These are phyloP conservation scores for Antarctomyces pellizariae DNA, from an alignment of 495 filamentous ascomycete genomes.

Conservation along the genomic window DNA sequence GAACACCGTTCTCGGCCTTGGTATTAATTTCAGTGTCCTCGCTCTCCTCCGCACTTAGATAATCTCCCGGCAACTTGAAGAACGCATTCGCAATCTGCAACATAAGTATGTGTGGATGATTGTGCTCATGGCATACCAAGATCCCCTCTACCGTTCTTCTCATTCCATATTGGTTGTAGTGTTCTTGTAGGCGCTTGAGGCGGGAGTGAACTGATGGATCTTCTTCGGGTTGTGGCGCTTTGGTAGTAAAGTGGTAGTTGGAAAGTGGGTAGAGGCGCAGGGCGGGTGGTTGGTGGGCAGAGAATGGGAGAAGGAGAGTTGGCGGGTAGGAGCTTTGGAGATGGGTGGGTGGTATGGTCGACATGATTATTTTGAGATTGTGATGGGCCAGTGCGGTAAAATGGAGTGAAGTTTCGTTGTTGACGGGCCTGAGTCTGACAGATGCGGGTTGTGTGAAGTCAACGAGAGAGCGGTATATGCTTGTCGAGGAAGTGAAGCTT, in stretches of 20 bases:
- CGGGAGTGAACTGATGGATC: constrained; percentile 86
- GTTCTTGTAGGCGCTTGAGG: constrained; percentile 77
- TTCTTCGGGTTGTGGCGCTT: constrained; percentile 94
- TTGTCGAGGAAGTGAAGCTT: too few species aligned
- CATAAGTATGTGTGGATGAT: constrained; percentile 95
- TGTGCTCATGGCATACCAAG: constrained; percentile 94
- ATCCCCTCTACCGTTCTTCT: constrained; percentile 89
- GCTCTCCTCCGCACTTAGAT: constrained; percentile 70
- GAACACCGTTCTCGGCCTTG: too few species aligned
- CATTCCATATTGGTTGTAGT: constrained; percentile 86
- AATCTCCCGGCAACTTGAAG: constrained; percentile 96
- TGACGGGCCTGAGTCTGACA: too few species aligned
- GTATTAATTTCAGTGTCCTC: too few species aligned
- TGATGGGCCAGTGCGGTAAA: too few species aligned
- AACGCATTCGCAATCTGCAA: constrained; percentile 97
- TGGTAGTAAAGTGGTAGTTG: constrained; percentile 97
- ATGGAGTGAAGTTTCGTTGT: too few species aligned
- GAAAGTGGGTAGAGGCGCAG: constrained; percentile 88
- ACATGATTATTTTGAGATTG: too few species aligned
- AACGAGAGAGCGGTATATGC: too few species aligned
- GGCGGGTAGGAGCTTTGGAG: constrained; percentile 58
- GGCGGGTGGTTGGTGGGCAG: constrained; percentile 67
- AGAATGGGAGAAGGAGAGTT: constrained; percentile 59
- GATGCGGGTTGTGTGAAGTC: too few species aligned
- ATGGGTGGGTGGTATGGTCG: constrained; percentile 42